These are phyloP conservation scores for Pythium aquatile DNA, from an alignment of 352 stramenopile genomes.

Conservation along the genomic window DNA sequence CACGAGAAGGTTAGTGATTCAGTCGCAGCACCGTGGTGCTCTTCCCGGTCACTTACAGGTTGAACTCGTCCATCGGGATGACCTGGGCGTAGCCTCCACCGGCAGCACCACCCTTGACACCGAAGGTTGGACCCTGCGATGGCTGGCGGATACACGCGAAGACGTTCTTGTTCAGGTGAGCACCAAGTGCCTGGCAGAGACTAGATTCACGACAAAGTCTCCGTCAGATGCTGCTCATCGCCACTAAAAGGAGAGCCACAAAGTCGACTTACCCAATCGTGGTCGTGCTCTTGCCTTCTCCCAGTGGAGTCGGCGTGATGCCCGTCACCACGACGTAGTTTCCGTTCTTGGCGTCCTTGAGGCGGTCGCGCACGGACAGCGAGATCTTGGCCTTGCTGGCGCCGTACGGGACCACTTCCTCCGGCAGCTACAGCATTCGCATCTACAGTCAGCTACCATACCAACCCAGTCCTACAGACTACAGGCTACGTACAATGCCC, in stretches of 20 bases:
- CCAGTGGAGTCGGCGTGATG: conserved; percentile 97
- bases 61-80: conserved; percentile 98
- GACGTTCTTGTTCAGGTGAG: conserved; percentile 91
- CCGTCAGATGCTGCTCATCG: not conserved
- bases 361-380: conserved; percentile 86
- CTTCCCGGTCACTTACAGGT: conserved; percentile 70
- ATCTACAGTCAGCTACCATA: conserved; percentile 1
- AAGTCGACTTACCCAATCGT: conserved; percentile 89
- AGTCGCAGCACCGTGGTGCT: not conserved
- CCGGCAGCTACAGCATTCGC: conserved; percentile 43
- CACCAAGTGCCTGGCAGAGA: conserved; percentile 93
- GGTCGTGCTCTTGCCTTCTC: conserved; percentile 99
- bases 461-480: not conserved
- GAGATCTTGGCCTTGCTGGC: conserved; percentile 92
- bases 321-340: conserved; percentile 98
- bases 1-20: not conserved
- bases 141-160: conserved; percentile 98
- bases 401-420: conserved; percentile 90
- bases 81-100: conserved; percentile 93
- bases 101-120: conserved; percentile 93
- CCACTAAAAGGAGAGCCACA: not conserved
- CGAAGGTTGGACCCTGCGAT: conserved; percentile 97
- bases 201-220: conserved; percentile 76
- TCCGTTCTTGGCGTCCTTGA: conserved; percentile 85
- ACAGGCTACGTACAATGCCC: conserved; percentile 52